Percentiles rank a stretch among this genome's conserved stretches.
These are phyloP conservation scores for Phallus indusiatus DNA, from an alignment of 768 basidiomycete genomes.

Conservation along the genomic window DNA sequence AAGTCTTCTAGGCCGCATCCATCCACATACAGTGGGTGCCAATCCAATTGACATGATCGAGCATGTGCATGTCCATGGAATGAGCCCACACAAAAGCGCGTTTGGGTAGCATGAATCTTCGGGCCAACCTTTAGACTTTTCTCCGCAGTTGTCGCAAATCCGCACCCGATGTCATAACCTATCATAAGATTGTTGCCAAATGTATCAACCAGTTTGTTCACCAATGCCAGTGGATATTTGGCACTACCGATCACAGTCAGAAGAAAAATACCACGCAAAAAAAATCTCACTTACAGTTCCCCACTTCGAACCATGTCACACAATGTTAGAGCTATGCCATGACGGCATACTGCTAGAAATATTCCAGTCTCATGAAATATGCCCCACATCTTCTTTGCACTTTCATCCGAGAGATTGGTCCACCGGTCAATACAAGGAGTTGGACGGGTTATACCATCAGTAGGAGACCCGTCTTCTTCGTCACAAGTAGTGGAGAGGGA, in stretches of 20 bases:
- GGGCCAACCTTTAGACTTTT: not conserved
- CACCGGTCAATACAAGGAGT: slow-evolving; percentile 22
- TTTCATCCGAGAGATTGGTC: slow-evolving; percentile 22
- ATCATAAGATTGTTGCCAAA: not conserved
- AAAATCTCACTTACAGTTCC: slow-evolving; percentile 24
- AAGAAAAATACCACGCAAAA: too few relatives aligned
- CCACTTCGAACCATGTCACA: slow-evolving; percentile 27
- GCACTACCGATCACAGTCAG: not conserved
- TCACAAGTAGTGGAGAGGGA: too few relatives aligned
- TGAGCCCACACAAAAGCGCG: slow-evolving; percentile 17
- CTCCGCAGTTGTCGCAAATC: not conserved
- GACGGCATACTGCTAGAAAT: slow-evolving; percentile 27
- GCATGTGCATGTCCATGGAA: slow-evolving; percentile 30
- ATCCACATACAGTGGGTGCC: slow-evolving; percentile 19
- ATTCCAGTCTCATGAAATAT: slow-evolving; percentile 30
- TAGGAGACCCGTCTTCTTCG: slow-evolving; percentile 14
- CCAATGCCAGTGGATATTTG: slow-evolving; percentile 8
- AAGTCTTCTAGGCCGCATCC: slow-evolving; percentile 20
- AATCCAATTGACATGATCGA: slow-evolving; percentile 18
- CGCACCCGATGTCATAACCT: slow-evolving; percentile 13
- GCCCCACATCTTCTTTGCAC: slow-evolving; percentile 24
- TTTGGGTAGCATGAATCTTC: not conserved
- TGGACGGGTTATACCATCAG: slow-evolving; percentile 6
- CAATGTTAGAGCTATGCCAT: slow-evolving; percentile 23
- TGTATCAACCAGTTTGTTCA: not conserved